Percentiles rank a stretch among this genome's conserved stretches.
Conservation (phyloP, 225 moss, liverwort and hornwort species). For the Climacium dendroides region DNA sequence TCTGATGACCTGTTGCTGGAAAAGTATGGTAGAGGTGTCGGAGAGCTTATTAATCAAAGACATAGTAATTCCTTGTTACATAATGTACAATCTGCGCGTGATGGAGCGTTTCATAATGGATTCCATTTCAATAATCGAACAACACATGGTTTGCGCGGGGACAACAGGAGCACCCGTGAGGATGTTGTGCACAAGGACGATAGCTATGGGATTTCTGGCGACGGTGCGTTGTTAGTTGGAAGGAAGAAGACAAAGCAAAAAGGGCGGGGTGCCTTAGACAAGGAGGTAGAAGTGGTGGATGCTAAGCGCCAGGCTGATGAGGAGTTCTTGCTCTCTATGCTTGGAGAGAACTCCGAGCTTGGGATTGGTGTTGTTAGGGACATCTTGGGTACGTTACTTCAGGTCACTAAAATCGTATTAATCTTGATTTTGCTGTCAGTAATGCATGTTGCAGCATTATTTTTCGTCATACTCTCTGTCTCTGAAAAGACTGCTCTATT, state of each 20-base stretch:
- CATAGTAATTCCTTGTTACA: not conserved
- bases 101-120: not conserved
- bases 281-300: conserved; percentile 1
- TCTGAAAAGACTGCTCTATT: not conserved
- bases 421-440: not conserved
- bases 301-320: conserved; percentile 17
- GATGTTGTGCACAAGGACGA: not conserved
- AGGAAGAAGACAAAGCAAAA: conserved; percentile 18
- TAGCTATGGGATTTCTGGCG: not conserved
- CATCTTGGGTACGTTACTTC: conserved; percentile 48
- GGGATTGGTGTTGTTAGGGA: conserved; percentile 50
- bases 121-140: not conserved
- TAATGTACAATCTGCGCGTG: not conserved
- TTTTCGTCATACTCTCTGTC: not conserved
- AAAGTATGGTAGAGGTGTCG: conserved; percentile 26
- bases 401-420: not conserved
- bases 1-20: conserved; percentile 30
- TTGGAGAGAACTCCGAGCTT: conserved; percentile 38
- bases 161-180: not conserved
- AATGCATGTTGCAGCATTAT: not conserved
- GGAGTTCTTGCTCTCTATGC: conserved; percentile 39
- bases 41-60: conserved; percentile 7
- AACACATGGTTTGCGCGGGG: not conserved
- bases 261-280: conserved; percentile 2
- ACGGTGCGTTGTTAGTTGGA: not conserved